Evolutionary conservation across 805 yeast genomes (phyloP).

Genomic region (Clavispora vitiphila): DNA sequence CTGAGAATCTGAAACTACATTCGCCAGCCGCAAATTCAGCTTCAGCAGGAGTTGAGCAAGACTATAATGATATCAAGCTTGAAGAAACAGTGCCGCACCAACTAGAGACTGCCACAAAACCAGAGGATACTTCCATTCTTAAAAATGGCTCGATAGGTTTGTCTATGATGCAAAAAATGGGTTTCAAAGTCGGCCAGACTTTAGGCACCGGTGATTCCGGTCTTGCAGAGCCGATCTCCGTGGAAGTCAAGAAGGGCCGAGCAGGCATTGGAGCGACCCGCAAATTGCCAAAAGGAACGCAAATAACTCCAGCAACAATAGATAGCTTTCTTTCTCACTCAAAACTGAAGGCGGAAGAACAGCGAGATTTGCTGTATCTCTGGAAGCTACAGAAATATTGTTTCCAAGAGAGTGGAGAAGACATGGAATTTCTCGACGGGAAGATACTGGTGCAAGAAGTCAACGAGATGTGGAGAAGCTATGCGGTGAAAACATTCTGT

Average conservation of each 20-base stretch:
- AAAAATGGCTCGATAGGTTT: conserved; percentile 30
- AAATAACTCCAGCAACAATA: not conserved
- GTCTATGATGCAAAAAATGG: conserved; percentile 56
- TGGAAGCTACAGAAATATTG: conserved; percentile 36
- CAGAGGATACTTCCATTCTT: conserved; percentile 8
- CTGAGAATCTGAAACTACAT: too few relatives aligned
- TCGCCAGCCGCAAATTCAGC: not conserved
- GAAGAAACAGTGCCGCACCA: not conserved
- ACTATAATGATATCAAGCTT: not conserved
- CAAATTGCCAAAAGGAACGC: not conserved
- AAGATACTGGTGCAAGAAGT: not conserved
- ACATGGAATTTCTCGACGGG: conserved; percentile 18
- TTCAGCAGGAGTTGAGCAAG: not conserved
- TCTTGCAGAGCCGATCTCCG: conserved; percentile 27
- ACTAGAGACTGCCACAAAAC: not conserved
- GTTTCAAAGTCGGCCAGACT: conserved; percentile 44
- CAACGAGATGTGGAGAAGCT: conserved; percentile 41
- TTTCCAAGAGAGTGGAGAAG: conserved; percentile 39
- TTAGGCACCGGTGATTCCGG: conserved; percentile 33
- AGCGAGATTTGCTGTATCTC: conserved; percentile 5
- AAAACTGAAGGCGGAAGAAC: not conserved
- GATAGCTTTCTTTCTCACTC: not conserved
- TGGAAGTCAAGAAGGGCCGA: conserved; percentile 13
- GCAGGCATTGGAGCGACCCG: conserved; percentile 19
- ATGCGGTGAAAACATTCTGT: conserved; percentile 4